A percentile compares a stretch with the other conserved stretches of the same genome.
These are phyloP conservation scores for Sodiomyces alkalinus DNA, from an alignment of 2,329 filamentous ascomycete species.

Conservation along the genomic window DNA sequence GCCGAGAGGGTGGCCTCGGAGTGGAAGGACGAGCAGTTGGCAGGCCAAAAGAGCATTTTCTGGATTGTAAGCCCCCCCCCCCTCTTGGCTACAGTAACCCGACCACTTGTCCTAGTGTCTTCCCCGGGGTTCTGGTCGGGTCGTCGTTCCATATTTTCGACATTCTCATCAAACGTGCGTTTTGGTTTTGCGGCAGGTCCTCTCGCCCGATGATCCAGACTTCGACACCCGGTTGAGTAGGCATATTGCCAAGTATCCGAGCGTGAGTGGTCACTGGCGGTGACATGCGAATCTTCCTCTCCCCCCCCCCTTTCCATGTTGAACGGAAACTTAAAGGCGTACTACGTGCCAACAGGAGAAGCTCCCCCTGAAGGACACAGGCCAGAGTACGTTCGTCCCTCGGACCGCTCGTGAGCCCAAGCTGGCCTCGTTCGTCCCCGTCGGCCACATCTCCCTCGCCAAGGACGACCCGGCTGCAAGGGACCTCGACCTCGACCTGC, in stretches of 20 bases:
- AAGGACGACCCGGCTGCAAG: slow-evolving; percentile 5
- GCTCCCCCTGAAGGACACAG: slow-evolving; percentile 8
- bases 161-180: slow-evolving; percentile 1
- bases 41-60: slow-evolving; percentile 9
- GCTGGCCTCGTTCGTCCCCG: slow-evolving; percentile 10
- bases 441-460: slow-evolving; percentile 17
- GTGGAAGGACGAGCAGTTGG: slow-evolving; percentile 10
- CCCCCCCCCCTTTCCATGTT: too few relatives aligned
- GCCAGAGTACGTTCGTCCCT: slow-evolving; percentile 3
- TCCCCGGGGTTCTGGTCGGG: too few relatives aligned
- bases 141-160: not conserved
- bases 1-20: slow-evolving; percentile 4
- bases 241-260: slow-evolving; percentile 10
- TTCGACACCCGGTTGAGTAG: slow-evolving; percentile 7
- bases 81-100: not conserved
- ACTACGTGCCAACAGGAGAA: slow-evolving; percentile 4
- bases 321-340: too few relatives aligned
- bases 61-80: slow-evolving; percentile 7
- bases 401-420: slow-evolving; percentile 3
- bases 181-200: slow-evolving; percentile 3
- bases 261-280: slow-evolving; percentile 4
- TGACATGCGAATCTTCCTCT: too few relatives aligned
- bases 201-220: slow-evolving; percentile 4
- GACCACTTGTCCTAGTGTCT: too few relatives aligned
- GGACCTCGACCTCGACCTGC: slow-evolving; percentile 8